Conservation (phyloP, 2,329 filamentous ascomycete genomes). For the Xylariaceae sp. region DNA sequence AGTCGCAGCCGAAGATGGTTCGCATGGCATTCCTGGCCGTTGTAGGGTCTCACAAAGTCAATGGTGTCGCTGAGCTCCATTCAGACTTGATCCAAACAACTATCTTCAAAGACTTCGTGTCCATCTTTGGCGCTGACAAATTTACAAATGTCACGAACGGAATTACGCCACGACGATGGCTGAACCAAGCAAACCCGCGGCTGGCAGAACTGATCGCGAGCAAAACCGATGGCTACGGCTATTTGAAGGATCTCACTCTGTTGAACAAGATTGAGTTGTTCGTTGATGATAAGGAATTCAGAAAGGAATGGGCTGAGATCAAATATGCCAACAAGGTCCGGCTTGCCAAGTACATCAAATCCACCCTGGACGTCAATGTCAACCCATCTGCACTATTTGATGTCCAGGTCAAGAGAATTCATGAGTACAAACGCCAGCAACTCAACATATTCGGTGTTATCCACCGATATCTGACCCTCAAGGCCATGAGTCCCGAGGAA, state of each 20-base stretch:
- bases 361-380: slow-evolving; percentile 72
- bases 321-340: slow-evolving; percentile 95
- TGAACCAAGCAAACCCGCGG: slow-evolving; percentile 94
- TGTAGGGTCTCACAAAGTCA: slow-evolving; percentile 98
- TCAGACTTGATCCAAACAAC: slow-evolving; percentile 97
- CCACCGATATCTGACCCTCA: slow-evolving; percentile 86
- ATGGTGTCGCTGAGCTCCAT: slow-evolving; percentile 94
- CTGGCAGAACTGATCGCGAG: slow-evolving; percentile 88
- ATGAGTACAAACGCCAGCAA: slow-evolving; percentile 99
- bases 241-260: slow-evolving; percentile 84
- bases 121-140: slow-evolving; percentile 91
- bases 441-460: slow-evolving; percentile 99
- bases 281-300: slow-evolving; percentile 83
- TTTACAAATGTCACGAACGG: slow-evolving; percentile 99
- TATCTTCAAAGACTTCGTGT: slow-evolving; percentile 99
- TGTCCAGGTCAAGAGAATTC: slow-evolving; percentile 97
- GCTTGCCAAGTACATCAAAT: slow-evolving; percentile 86
- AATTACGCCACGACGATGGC: slow-evolving; percentile 91
- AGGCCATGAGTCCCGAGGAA: slow-evolving; percentile 77
- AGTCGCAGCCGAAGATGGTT: slow-evolving; percentile 95
- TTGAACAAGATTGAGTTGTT: slow-evolving; percentile 82
- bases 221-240: slow-evolving; percentile 78
- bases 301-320: slow-evolving; percentile 92
- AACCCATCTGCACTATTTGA: slow-evolving; percentile 90
- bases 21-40: slow-evolving; percentile 95